A percentile compares a stretch with the other conserved stretches of the same genome.
phyloP scores from a whole-genome alignment of 192 early-diverging fungal genomes.

The Lobosporangium transversale region DNA sequence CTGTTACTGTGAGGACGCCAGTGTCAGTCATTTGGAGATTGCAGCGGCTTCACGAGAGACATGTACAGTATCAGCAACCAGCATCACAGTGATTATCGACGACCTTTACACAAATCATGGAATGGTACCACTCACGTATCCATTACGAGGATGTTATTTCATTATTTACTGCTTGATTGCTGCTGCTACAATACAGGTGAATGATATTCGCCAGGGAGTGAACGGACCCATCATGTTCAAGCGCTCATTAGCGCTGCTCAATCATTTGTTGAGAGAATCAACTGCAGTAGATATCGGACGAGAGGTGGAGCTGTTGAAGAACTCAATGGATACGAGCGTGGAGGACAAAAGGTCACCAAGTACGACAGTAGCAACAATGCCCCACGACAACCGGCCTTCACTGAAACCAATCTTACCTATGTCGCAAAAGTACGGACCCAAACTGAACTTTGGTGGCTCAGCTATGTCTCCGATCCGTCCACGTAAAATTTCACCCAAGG shows the following conservation, averaged over 20 bases:
- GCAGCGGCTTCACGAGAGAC: constrained; percentile 43
- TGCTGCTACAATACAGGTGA: constrained; percentile 60
- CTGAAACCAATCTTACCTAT: constrained; percentile 49
- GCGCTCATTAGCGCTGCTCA: constrained; percentile 27
- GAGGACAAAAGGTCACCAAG: not conserved
- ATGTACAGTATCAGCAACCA: constrained; percentile 61
- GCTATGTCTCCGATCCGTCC: constrained; percentile 23
- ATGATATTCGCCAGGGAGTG: constrained; percentile 37
- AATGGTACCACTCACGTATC: constrained; percentile 55
- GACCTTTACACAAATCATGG: constrained; percentile 55
- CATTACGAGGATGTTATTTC: constrained; percentile 62
- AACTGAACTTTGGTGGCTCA: constrained; percentile 22
- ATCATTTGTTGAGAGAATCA: constrained; percentile 26
- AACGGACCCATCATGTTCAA: constrained; percentile 48
- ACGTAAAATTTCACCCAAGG: constrained; percentile 48
- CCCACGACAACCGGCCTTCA: constrained; percentile 34
- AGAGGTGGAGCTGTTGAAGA: constrained; percentile 42
- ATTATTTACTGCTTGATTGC: constrained; percentile 62
- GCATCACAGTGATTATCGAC: constrained; percentile 61
- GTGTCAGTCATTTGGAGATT: constrained; percentile 55
- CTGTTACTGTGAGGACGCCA: constrained; percentile 54
- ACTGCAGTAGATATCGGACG: constrained; percentile 39
- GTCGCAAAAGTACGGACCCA: constrained; percentile 42
- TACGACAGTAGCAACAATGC: not conserved
- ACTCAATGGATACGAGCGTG: constrained; percentile 15